These are phyloP conservation scores for Penicillium arizonense DNA, from an alignment of 495 filamentous ascomycete genomes.

Conservation along the genomic window DNA sequence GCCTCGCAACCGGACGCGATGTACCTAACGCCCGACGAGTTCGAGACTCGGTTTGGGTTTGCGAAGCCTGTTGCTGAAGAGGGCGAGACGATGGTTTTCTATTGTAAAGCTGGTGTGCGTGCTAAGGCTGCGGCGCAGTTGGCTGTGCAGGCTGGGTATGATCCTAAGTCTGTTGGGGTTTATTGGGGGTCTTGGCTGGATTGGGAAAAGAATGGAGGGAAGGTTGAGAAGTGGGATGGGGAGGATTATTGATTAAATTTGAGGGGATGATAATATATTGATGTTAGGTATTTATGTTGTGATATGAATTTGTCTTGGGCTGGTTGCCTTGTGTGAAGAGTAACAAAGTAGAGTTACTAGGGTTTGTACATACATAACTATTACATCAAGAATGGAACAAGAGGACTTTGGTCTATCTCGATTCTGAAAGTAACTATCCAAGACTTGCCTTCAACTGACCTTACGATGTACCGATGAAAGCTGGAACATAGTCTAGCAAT, in stretches of 20 bases:
- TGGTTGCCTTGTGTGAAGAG: too few species aligned
- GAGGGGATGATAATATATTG: neutral
- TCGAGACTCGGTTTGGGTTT: constrained; percentile 53
- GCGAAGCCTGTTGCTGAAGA: constrained; percentile 36
- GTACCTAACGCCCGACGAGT: constrained; percentile 71
- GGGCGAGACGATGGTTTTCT: constrained; percentile 65
- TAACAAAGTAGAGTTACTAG: too few species aligned
- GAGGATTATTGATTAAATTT: constrained; percentile 17
- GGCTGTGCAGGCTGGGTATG: constrained; percentile 74
- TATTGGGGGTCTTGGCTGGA: constrained; percentile 90
- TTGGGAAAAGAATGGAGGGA: constrained; percentile 71
- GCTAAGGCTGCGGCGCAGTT: constrained; percentile 76
- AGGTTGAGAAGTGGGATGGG: constrained; percentile 52
- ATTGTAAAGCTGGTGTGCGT: constrained; percentile 89
- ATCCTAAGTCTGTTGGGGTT: constrained; percentile 67
- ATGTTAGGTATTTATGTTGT: neutral
- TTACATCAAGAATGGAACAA: neutral
- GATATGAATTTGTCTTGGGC: neutral
- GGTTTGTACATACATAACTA: constrained; percentile 6
- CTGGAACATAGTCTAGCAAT: constrained; percentile 6
- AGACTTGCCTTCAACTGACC: too few species aligned
- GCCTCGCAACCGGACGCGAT: constrained; percentile 73
- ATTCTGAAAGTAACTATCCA: too few species aligned
- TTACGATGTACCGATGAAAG: too few species aligned
- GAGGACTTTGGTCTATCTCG: neutral